Evolutionary conservation across 1,139 yeast species (phyloP).

Genomic region (Suhomyces bribrorum): DNA sequence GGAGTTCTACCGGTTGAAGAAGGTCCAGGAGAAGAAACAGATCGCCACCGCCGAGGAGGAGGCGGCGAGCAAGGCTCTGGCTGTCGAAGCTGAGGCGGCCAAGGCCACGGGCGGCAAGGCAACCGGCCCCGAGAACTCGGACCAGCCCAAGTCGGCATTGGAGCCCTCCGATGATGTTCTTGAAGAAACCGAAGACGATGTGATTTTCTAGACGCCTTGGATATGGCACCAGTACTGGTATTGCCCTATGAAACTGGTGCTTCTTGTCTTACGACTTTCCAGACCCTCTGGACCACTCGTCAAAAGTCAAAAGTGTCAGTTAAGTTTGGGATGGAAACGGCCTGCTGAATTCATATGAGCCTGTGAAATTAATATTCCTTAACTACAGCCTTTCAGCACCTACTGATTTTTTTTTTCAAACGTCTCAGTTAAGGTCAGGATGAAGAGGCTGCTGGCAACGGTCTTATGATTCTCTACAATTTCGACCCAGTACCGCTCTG

Average conservation of each 20-base stretch:
- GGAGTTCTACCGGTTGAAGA: constrained; percentile 93
- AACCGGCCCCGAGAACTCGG: constrained; percentile 8
- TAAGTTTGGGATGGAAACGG: no score
- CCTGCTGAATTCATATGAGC: no score
- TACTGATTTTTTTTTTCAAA: no score
- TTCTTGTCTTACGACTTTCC: neutral
- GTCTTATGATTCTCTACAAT: no score
- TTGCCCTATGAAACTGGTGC: neutral
- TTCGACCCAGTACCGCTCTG: no score
- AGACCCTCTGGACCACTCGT: no score
- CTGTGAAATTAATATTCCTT: no score
- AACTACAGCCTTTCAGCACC: no score
- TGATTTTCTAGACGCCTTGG: constrained; percentile 44
- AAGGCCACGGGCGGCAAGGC: constrained; percentile 2
- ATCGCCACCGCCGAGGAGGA: constrained; percentile 69
- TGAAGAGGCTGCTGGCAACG: no score
- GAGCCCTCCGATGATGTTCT: constrained; percentile 31
- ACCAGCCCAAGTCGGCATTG: constrained; percentile 8
- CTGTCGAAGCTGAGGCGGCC: constrained; percentile 3
- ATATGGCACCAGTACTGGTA: neutral
- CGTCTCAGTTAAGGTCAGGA: no score
- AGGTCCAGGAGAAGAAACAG: constrained; percentile 96
- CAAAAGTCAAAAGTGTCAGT: no score
- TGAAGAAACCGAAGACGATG: constrained; percentile 46
- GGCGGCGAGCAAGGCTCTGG: constrained; percentile 39